Conservation (phyloP, 148 eudicot genomes). For the Beta vulgaris region DNA sequence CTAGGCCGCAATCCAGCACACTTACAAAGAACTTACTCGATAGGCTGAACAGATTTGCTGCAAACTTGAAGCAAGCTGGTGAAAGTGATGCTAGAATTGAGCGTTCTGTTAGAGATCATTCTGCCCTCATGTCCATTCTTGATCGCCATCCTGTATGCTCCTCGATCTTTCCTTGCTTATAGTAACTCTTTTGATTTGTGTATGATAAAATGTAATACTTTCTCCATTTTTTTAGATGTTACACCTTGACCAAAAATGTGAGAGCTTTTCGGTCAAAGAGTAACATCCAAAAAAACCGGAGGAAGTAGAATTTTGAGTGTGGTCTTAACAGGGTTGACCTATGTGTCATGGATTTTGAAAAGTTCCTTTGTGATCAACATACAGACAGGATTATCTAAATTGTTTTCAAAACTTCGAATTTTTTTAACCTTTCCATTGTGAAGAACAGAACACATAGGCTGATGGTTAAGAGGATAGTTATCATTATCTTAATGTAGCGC, state of each 20-base stretch:
- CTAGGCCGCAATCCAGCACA: conserved; percentile 95
- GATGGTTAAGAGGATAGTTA: too few species aligned
- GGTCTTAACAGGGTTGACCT: background rate
- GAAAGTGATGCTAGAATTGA: conserved; percentile 95
- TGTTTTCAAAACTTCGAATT: background rate
- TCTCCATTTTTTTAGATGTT: too few species aligned
- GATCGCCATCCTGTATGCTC: conserved; percentile 74
- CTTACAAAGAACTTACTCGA: conserved; percentile 87
- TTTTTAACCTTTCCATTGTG: too few species aligned
- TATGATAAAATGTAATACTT: background rate
- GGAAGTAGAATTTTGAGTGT: too few species aligned
- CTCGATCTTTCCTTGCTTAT: conserved; percentile 11
- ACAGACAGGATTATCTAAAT: background rate
- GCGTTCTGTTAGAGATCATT: conserved; percentile 87
- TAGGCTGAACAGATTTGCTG: conserved; percentile 89
- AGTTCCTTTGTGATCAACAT: background rate
- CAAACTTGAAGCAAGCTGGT: conserved; percentile 90
- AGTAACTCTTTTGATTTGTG: background rate
- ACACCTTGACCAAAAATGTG: too few species aligned
- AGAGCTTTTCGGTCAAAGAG: too few species aligned
- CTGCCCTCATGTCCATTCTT: conserved; percentile 88
- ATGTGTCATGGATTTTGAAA: background rate
- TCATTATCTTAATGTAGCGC: background rate
- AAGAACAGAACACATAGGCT: too few species aligned
- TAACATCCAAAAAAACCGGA: too few species aligned